These are phyloP conservation scores for Aspergillus arachidicola DNA, from an alignment of 2,329 filamentous ascomycete species.

Conservation along the genomic window DNA sequence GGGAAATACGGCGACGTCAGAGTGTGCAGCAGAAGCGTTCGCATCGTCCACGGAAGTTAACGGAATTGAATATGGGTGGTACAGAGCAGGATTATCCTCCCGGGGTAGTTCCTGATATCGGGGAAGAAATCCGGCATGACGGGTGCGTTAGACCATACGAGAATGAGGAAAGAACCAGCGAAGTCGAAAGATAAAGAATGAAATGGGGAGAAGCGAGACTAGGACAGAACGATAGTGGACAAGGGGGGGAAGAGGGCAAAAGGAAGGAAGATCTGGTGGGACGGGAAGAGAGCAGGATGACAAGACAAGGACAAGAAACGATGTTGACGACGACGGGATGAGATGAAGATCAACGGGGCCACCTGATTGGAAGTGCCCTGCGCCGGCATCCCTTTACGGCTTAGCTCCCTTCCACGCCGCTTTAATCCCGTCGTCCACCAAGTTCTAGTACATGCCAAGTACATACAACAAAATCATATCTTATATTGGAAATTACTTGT, in stretches of 20 bases:
- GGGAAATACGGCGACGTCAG: constrained; percentile 9
- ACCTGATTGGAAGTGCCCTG: too few species aligned
- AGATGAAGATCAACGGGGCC: background rate
- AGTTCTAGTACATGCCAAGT: too few species aligned
- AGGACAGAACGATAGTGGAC: background rate
- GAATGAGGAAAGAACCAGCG: background rate
- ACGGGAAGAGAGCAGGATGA: background rate
- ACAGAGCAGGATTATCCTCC: background rate
- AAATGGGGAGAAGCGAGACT: background rate
- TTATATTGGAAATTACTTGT: too few species aligned
- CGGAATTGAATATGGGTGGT: background rate
- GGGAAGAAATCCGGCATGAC: constrained; percentile 1
- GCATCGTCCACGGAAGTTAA: constrained; percentile 5
- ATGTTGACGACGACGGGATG: background rate
- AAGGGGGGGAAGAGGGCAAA: background rate
- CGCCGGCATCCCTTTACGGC: too few species aligned
- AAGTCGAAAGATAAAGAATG: background rate
- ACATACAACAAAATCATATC: too few species aligned
- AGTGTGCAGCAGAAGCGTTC: background rate
- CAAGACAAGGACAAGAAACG: background rate
- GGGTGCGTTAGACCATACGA: background rate
- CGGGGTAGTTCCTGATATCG: background rate
- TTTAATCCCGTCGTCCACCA: too few species aligned
- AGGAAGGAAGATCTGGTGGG: background rate
- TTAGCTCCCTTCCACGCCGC: too few species aligned